Percentiles rank a stretch among this genome's conserved stretches.
phyloP scores from a whole-genome alignment of 1,284 basidiomycete species.

The Coniophora puteana region DNA sequence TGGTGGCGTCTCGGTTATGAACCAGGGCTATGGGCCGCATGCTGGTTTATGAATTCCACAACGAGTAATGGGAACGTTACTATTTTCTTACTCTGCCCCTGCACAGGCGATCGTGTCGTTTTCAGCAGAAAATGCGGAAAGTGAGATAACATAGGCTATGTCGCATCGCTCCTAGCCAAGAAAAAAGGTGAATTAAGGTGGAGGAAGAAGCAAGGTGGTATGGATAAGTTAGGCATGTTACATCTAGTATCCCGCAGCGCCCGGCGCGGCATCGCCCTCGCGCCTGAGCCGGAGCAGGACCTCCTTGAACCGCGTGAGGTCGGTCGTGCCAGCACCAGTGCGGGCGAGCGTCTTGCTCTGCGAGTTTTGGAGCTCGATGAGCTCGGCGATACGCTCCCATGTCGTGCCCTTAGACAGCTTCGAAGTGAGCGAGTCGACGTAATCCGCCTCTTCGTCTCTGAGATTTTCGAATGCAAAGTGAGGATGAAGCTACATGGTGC shows the following conservation, averaged over 20 bases:
- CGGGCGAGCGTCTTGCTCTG: constrained; percentile 95
- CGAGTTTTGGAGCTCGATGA: constrained; percentile 91
- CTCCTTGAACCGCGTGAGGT: constrained; percentile 89
- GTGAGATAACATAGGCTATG: too few species aligned
- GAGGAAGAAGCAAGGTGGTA: too few species aligned
- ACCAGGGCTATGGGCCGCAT: neutral
- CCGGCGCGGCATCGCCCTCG: constrained; percentile 88
- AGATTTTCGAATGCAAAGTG: constrained; percentile 7
- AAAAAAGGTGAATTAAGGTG: too few species aligned
- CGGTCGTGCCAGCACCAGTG: constrained; percentile 83
- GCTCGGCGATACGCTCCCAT: constrained; percentile 90
- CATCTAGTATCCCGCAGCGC: constrained; percentile 83
- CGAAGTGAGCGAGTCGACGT: constrained; percentile 69
- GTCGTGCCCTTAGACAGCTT: constrained; percentile 89
- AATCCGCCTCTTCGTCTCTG: constrained; percentile 84
- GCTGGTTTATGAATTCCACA: too few species aligned
- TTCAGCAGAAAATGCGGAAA: too few species aligned
- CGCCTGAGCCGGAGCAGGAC: constrained; percentile 82
- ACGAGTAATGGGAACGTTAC: constrained; percentile 3
- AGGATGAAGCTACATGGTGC: neutral
- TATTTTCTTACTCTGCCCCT: neutral
- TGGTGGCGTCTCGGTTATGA: neutral
- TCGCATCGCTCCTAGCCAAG: too few species aligned
- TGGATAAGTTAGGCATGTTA: constrained; percentile 5
- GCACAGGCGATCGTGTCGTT: neutral